Conservation (phyloP, 2,329 filamentous ascomycete genomes). For the Botrytis cinerea region DNA sequence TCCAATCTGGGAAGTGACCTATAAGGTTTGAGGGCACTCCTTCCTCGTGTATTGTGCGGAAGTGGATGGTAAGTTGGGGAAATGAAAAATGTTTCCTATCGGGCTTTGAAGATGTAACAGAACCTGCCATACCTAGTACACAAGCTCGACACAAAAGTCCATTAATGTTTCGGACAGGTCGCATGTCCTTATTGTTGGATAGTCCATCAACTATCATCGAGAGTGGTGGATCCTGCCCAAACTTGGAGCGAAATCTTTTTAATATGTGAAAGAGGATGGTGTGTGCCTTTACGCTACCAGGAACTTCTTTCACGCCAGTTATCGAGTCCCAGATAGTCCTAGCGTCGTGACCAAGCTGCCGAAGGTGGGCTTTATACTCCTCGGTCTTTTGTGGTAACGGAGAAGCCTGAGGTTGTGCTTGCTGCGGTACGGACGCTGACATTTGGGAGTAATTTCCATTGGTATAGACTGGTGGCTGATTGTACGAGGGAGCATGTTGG, state of each 20-base stretch:
- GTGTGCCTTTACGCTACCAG: constrained; percentile 62
- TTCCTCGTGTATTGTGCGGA: constrained; percentile 47
- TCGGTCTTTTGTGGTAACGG: constrained; percentile 43
- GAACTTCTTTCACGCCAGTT: constrained; percentile 60
- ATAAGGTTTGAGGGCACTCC: constrained; percentile 36
- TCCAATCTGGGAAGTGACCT: constrained; percentile 53
- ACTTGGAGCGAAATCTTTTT: constrained; percentile 58
- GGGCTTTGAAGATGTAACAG: constrained; percentile 35
- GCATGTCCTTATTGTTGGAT: constrained; percentile 58
- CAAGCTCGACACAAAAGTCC: constrained; percentile 59
- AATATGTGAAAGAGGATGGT: constrained; percentile 65
- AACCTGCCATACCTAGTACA: constrained; percentile 41
- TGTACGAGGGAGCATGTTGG: constrained; percentile 33
- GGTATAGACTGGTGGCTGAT: constrained; percentile 35
- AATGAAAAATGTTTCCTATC: constrained; percentile 53
- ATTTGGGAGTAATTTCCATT: constrained; percentile 9
- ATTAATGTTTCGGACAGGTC: constrained; percentile 55
- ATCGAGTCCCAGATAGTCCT: constrained; percentile 65
- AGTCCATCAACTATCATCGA: constrained; percentile 60
- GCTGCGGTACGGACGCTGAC: not conserved
- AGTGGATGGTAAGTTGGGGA: constrained; percentile 60
- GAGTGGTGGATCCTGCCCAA: constrained; percentile 58
- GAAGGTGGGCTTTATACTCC: constrained; percentile 51
- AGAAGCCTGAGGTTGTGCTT: constrained; percentile 28
- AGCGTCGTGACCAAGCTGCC: constrained; percentile 56